Evolutionary conservation across 2,329 filamentous ascomycete species (phyloP).

Genomic region (Talaromyces verruculosus): DNA sequence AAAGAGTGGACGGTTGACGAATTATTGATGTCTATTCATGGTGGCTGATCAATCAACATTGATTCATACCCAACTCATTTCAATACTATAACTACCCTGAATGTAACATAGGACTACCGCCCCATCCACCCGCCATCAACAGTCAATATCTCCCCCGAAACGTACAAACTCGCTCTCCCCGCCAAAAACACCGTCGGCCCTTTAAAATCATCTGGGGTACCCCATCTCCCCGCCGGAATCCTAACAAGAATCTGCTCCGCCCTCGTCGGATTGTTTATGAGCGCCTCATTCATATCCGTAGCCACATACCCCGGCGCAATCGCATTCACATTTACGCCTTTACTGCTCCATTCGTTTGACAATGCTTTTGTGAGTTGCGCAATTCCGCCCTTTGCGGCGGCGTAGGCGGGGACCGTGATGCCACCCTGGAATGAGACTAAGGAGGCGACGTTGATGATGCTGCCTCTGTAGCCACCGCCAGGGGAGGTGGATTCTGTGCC

Average conservation of each 20-base stretch:
- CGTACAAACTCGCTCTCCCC: constrained; percentile 71
- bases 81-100: too few relatives aligned
- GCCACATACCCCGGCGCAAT: constrained; percentile 88
- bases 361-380: constrained; percentile 78
- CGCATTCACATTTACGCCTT: constrained; percentile 80
- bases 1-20: constrained; percentile 16
- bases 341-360: constrained; percentile 76
- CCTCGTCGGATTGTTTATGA: constrained; percentile 70
- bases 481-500: constrained; percentile 23
- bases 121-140: constrained; percentile 96
- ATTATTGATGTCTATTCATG: constrained; percentile 19
- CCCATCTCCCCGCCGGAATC: constrained; percentile 85
- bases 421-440: constrained; percentile 79
- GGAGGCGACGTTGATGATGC: constrained; percentile 75
- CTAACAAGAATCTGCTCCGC: constrained; percentile 71
- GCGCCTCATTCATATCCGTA: constrained; percentile 89
- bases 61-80: too few relatives aligned
- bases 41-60: neutral
- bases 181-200: constrained; percentile 76
- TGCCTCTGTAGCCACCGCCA: constrained; percentile 24
- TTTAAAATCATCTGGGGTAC: constrained; percentile 81
- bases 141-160: constrained; percentile 76
- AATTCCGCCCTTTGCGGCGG: constrained; percentile 77
- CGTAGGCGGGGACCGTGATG: constrained; percentile 78
- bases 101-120: constrained; percentile 53